These are phyloP conservation scores for Pseudogymnoascus sp. DNA, from an alignment of 2,329 filamentous ascomycete species.

Conservation along the genomic window DNA sequence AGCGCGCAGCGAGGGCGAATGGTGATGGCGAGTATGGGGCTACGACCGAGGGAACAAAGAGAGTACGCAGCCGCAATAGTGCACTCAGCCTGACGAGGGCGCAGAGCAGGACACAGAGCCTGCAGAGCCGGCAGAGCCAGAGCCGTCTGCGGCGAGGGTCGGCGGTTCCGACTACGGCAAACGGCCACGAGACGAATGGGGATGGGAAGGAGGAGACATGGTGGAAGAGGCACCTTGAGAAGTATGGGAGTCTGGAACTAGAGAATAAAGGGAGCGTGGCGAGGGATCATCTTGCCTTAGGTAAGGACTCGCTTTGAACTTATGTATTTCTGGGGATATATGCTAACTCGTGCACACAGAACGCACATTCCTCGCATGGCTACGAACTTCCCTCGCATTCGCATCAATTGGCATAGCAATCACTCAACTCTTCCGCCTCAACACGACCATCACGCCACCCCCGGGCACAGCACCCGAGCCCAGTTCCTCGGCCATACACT, in stretches of 20 bases:
- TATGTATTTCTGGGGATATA: background rate
- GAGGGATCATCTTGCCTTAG: conserved; percentile 70
- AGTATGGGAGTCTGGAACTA: conserved; percentile 54
- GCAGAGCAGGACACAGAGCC: background rate
- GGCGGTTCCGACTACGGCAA: background rate
- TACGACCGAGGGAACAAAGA: background rate
- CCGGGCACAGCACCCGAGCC: conserved; percentile 12
- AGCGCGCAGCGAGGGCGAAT: conserved; percentile 9
- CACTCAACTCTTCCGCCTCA: conserved; percentile 77
- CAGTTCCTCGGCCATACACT: conserved; percentile 27
- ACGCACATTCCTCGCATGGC: conserved; percentile 77
- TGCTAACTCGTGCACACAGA: conserved; percentile 40
- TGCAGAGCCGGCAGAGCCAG: background rate
- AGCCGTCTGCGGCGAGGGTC: background rate
- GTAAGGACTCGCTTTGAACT: conserved; percentile 34
- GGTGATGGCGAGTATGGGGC: background rate
- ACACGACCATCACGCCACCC: conserved; percentile 47
- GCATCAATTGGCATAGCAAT: conserved; percentile 75
- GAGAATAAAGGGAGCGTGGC: conserved; percentile 83
- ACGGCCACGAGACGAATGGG: background rate
- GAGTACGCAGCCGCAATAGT: background rate
- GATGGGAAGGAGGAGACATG: conserved; percentile 35
- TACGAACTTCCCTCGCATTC: conserved; percentile 72
- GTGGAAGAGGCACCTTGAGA: conserved; percentile 41
- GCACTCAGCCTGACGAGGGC: background rate